Evolutionary conservation across 192 early-diverging fungal species (phyloP), one percentile per base, ranked within the genome.

Genomic region (Cladochytrium replicatum): DNA sequence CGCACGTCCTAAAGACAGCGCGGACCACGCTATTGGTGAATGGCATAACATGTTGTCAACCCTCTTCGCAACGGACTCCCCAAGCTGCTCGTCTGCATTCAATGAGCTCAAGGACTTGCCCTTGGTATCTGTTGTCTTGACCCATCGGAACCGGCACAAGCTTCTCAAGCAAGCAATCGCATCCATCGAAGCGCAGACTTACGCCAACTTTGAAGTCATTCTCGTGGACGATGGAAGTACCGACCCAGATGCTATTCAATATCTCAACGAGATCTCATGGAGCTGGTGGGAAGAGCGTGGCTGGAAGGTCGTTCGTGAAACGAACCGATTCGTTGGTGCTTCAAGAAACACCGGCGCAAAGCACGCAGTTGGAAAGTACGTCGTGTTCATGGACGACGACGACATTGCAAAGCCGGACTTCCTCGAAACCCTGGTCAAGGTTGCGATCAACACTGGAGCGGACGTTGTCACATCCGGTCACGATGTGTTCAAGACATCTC

Each of bases 311-410:
- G 13, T 68, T 5, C 44, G 60, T 15, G 67, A 70, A 51, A n/a
- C 52, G 1, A 67, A 68, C 50, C 23, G 46, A 9, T 68, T 61
- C 66, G 52, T 68, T 25, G 66, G 66, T 32, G 64, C 67, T 9
- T 55, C 65, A 11, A 30, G 66, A 27, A 68, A 68, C 45, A 56
- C 53, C 17, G 66, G 66, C 40, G 67, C 45, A 13, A 48, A 41
- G 29, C 44, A 58, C 44, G 66, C 66, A 11, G 37, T 24, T 13
- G 65, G 66, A 42, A 32, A 55, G 22, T 69, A 61, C 27, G 34
- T 68, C 9, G 38, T 68, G 17, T 68, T 68, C 54, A 43, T 68
- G 6, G 64, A 68, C 30, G 64, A 68, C 43, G 66, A 68, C 30
- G 65, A 67, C 54, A 55, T 43, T 46, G 50, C 65, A 0, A 67